Percentiles rank a stretch among this genome's conserved stretches.
These are phyloP conservation scores for Gloeophyllum trabeum DNA, from an alignment of 768 basidiomycete species.

Conservation along the genomic window DNA sequence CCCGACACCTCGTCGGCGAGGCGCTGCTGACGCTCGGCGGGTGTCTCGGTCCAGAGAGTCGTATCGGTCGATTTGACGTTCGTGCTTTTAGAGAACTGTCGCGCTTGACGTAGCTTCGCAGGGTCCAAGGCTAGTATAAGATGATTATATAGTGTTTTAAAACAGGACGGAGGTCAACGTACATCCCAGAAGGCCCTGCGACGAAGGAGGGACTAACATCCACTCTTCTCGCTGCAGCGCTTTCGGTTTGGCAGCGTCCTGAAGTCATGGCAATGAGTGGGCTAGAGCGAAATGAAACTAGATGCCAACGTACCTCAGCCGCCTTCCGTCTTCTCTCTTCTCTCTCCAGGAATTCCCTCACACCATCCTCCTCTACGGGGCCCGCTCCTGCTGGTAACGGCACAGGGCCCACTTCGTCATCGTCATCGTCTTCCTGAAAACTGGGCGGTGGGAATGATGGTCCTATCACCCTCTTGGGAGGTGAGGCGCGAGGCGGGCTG, in stretches of 20 bases:
- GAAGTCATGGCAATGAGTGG: background rate
- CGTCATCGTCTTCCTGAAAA: conserved; percentile 43
- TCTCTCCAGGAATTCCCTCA: conserved; percentile 73
- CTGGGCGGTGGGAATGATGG: conserved; percentile 37
- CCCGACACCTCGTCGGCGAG: conserved; percentile 94
- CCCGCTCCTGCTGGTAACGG: conserved; percentile 44
- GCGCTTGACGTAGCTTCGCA: conserved; percentile 58
- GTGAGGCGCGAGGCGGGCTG: background rate
- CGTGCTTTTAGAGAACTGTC: conserved; percentile 66
- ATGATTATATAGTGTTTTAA: background rate
- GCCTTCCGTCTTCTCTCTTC: conserved; percentile 70
- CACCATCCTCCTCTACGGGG: conserved; percentile 44
- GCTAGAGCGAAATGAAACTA: background rate
- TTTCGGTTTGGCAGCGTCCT: conserved; percentile 76
- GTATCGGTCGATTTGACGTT: conserved; percentile 30
- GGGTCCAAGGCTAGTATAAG: conserved; percentile 64
- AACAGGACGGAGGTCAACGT: conserved; percentile 16
- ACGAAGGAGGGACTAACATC: conserved; percentile 93
- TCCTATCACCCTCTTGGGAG: conserved; percentile 31
- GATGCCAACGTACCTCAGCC: conserved; percentile 36
- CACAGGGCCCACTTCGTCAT: conserved; percentile 79
- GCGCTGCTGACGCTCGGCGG: conserved; percentile 82
- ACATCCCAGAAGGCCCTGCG: conserved; percentile 73
- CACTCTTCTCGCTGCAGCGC: conserved; percentile 82
- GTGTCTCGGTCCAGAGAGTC: conserved; percentile 95